Base-by-base conservation (phyloP, 2,329 filamentous ascomycete genomes). In the Mycocentrospora acerina region DNA sequence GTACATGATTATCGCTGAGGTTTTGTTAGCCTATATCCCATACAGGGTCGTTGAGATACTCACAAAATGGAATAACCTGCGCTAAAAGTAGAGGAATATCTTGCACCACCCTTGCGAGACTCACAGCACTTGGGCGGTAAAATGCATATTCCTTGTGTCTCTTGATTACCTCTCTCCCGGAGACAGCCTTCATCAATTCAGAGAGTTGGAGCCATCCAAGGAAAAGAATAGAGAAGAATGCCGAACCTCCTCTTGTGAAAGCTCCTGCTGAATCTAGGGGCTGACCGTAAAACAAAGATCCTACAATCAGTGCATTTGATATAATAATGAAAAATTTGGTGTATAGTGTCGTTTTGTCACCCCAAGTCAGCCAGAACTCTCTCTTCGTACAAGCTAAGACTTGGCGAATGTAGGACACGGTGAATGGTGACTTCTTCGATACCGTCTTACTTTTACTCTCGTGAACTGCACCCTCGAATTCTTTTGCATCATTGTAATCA, bases 321-420 rank as follows among this genome's bases (percentile, higher is more conserved):
- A 91, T 68, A 54, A 90, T 86, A 60, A 89, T 88, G 66, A 89
- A 86, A 42, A 86, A 76, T 51, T 91, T 93, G 27, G 86, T 91
- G 63, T 50, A 51, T 1, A 93, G 74, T 0, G 86, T 85, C 1
- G 82, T 82, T 43, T 77, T 83, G 66, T 94, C 86, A 26, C 87
- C 87, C 59, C 80, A 78, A 18, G 90, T 79, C 19, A 94, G 77
- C 84, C 86, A 90, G 42, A 88, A 83, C 64, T 93, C 86, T 28
- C 88, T 79, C 50, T 81, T 75, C 0, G 84, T 85, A 45, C 70
- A 84, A 73, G 81, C 80, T 18, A 79, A 60, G 2, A 93, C 83
- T 66, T 93, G 88, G 4, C 80, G 77, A 29, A 76, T 69, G 58
- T 90, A 86, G 9, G 82, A 86, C 38, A 91, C 81, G 0, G 87